Evolutionary conservation across 306 rosid species (phyloP).

Genomic region (Rubus idaeus): DNA sequence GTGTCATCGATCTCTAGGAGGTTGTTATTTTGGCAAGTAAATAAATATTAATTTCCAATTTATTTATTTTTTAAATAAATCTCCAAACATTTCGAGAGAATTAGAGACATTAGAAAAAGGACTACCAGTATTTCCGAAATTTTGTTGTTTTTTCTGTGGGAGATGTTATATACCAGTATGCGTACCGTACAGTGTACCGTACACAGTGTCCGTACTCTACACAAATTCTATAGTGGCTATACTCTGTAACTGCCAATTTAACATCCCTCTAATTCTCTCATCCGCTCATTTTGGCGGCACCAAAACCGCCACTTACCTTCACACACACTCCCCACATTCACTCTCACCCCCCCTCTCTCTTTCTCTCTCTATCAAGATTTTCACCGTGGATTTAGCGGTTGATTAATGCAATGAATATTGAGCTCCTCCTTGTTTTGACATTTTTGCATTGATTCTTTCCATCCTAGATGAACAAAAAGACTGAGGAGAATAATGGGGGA

Average conservation of each 20-base stretch:
- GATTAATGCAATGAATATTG: constrained; percentile 16
- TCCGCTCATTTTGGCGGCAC: constrained; percentile 91
- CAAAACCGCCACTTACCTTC: constrained; percentile 49
- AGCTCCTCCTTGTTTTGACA: constrained; percentile 16
- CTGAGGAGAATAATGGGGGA: constrained; percentile 42
- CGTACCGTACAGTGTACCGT: too few species aligned
- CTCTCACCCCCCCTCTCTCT: constrained; percentile 19
- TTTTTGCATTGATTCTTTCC: constrained; percentile 14
- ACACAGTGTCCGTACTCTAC: too few species aligned
- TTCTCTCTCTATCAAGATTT: constrained; percentile 18
- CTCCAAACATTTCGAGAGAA: too few species aligned
- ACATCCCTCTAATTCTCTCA: constrained; percentile 34
- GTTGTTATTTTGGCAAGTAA: too few species aligned
- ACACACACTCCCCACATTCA: constrained; percentile 30
- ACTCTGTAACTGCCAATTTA: constrained; percentile 41
- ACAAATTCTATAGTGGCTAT: background rate
- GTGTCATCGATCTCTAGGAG: too few species aligned
- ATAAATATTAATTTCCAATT: too few species aligned
- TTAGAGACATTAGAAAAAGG: too few species aligned
- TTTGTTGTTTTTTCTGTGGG: too few species aligned
- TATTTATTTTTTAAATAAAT: too few species aligned
- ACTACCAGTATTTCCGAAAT: too few species aligned
- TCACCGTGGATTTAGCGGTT: constrained; percentile 37
- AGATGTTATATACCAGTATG: too few species aligned
- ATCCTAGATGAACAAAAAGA: constrained; percentile 28